phyloP scores from a whole-genome alignment of 75 land plant genomes.

The Pinus taeda region DNA sequence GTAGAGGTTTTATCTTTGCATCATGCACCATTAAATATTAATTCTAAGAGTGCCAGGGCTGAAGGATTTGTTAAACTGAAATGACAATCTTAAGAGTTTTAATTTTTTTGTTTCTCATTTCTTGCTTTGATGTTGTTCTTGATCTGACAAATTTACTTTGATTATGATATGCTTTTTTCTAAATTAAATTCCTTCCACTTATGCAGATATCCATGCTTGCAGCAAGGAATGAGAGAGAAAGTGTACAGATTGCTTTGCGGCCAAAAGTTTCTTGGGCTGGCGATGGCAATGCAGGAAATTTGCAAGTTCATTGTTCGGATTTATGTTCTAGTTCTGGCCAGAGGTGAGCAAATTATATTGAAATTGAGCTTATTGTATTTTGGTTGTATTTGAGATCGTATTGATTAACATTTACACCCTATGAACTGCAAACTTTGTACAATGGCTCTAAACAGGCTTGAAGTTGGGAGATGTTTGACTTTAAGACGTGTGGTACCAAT shows the following conservation, averaged over 20 bases:
- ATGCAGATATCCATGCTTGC: slow-evolving; percentile 77
- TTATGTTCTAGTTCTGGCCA: slow-evolving; percentile 79
- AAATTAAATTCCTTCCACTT: background rate
- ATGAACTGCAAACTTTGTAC: slow-evolving; percentile 2
- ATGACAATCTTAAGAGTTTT: background rate
- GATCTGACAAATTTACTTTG: background rate
- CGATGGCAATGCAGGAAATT: slow-evolving; percentile 61
- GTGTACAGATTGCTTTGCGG: slow-evolving; percentile 90
- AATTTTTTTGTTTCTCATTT: background rate
- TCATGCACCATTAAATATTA: background rate
- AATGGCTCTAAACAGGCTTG: slow-evolving; percentile 43
- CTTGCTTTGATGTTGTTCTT: background rate
- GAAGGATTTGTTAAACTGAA: background rate
- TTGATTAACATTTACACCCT: background rate
- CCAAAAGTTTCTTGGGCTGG: slow-evolving; percentile 95
- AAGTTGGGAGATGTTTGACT: slow-evolving; percentile 70
- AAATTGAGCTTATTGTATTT: background rate
- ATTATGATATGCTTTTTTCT: background rate
- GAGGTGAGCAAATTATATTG: slow-evolving; percentile 34
- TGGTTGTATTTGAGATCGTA: background rate
- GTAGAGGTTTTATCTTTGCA: background rate
- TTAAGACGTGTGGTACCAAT: slow-evolving; percentile 81
- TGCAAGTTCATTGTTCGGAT: slow-evolving; percentile 80
- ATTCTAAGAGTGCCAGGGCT: background rate
- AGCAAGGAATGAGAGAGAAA: slow-evolving; percentile 96